These are phyloP conservation scores for Monosporascus sp. DNA, from an alignment of 2,329 filamentous ascomycete species.

Conservation along the genomic window DNA sequence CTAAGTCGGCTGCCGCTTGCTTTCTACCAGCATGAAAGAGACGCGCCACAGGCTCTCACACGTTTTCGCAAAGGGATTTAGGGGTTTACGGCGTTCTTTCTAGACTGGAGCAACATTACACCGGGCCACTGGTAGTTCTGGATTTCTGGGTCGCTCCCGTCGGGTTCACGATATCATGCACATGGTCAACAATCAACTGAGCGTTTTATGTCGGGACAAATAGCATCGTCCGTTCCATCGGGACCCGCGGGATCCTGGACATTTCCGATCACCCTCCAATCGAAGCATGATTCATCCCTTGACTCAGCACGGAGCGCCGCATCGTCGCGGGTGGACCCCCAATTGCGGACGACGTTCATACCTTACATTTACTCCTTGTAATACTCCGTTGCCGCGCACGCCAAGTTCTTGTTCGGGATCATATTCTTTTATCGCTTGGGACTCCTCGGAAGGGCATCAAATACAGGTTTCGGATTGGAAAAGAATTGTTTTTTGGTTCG, in stretches of 20 bases:
- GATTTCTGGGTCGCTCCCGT: slow-evolving; percentile 8
- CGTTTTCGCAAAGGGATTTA: slow-evolving; percentile 10
- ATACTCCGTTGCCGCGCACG: slow-evolving; percentile 3
- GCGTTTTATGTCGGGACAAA: slow-evolving; percentile 11
- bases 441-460: slow-evolving; percentile 20
- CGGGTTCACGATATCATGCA: slow-evolving; percentile 7
- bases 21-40: slow-evolving; percentile 13
- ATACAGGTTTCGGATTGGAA: slow-evolving; percentile 25
- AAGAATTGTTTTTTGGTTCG: slow-evolving; percentile 20
- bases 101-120: slow-evolving; percentile 12
- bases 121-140: slow-evolving; percentile 5
- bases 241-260: not conserved
- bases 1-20: slow-evolving; percentile 17
- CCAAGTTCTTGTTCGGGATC: slow-evolving; percentile 4
- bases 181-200: not conserved
- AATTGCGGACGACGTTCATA: not conserved
- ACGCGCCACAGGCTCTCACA: slow-evolving; percentile 12
- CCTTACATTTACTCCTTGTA: slow-evolving; percentile 3
- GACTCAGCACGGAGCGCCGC: not conserved
- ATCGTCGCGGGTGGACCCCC: not conserved
- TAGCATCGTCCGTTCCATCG: not conserved
- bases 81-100: slow-evolving; percentile 18
- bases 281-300: slow-evolving; percentile 1
- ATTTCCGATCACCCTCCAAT: not conserved
- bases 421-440: slow-evolving; percentile 12